Percentiles rank a stretch among this genome's conserved stretches.
Evolutionary conservation across 1,139 yeast genomes (phyloP).

Genomic region (Chernovozyma aurita): DNA sequence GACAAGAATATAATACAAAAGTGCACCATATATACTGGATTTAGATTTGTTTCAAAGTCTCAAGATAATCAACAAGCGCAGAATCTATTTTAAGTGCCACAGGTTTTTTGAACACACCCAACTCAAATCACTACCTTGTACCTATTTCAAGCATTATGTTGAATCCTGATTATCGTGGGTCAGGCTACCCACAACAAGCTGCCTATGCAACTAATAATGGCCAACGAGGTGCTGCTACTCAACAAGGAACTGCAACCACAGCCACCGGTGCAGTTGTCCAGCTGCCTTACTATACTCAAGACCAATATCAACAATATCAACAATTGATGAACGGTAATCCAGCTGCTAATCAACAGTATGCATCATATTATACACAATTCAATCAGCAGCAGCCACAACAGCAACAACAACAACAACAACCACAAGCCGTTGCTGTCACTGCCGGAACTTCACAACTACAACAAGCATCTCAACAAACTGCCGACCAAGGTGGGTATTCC

Average conservation of each 20-base stretch:
- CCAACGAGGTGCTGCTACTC: conserved; percentile 1
- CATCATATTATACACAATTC: conserved; percentile 11
- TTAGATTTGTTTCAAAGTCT: too few species aligned
- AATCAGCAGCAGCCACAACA: conserved; percentile 7
- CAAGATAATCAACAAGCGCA: not conserved
- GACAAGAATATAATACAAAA: too few species aligned
- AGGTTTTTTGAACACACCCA: too few species aligned
- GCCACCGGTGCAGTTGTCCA: conserved; percentile 2
- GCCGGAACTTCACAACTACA: conserved; percentile 2
- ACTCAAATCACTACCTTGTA: not conserved
- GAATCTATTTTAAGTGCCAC: too few species aligned
- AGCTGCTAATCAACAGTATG: conserved; percentile 9
- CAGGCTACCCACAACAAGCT: conserved; percentile 8
- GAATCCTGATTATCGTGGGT: conserved; percentile 1
- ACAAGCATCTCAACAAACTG: conserved; percentile 5
- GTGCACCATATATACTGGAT: too few species aligned
- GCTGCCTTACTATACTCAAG: conserved; percentile 5
- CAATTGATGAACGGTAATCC: conserved; percentile 6
- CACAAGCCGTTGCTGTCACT: conserved; percentile 6
- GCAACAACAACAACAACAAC: conserved; percentile 1
- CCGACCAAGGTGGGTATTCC: conserved; percentile 6
- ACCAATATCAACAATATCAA: conserved; percentile 10
- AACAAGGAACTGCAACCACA: conserved; percentile 3
- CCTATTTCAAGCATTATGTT: conserved; percentile 1
- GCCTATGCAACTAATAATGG: conserved; percentile 2